A percentile compares a stretch with the other conserved stretches of the same genome.
phyloP scores from a whole-genome alignment of 768 basidiomycete genomes.

The Phaeolepiota aurea region DNA sequence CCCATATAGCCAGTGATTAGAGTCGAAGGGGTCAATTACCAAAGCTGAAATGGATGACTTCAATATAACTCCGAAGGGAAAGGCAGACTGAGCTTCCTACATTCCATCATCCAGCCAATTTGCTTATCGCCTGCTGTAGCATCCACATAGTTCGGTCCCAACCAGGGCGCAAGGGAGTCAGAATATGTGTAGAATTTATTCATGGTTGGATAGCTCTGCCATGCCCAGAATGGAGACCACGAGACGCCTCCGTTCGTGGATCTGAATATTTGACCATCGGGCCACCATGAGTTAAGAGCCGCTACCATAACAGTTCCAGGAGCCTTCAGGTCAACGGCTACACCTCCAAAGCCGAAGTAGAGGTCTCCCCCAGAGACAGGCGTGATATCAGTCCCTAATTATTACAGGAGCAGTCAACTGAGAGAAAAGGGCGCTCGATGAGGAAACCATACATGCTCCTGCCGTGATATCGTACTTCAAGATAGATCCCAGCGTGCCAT shows the following conservation, averaged over 20 bases:
- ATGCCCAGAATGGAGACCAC: constrained; percentile 54
- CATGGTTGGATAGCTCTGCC: constrained; percentile 37
- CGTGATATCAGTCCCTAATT: constrained; percentile 53
- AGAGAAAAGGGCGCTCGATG: not conserved
- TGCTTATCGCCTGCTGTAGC: constrained; percentile 35
- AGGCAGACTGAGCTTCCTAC: constrained; percentile 13
- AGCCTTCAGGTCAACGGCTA: constrained; percentile 50
- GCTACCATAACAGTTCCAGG: constrained; percentile 65
- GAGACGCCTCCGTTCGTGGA: constrained; percentile 49
- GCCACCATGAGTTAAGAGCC: constrained; percentile 57
- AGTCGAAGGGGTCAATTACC: constrained; percentile 58
- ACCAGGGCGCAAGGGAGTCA: constrained; percentile 50
- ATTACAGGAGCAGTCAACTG: not conserved
- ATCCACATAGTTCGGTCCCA: constrained; percentile 41
- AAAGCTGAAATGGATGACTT: constrained; percentile 24
- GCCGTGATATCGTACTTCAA: constrained; percentile 45
- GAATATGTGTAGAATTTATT: constrained; percentile 48
- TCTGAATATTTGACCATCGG: constrained; percentile 59
- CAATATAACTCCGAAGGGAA: not conserved
- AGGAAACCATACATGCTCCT: constrained; percentile 27
- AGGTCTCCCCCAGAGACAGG: constrained; percentile 51
- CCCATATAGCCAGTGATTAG: constrained; percentile 65
- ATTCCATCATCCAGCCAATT: constrained; percentile 71
- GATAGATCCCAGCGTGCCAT: constrained; percentile 43
- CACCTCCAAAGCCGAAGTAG: constrained; percentile 56